Evolutionary conservation across 257 asterid genomes (phyloP).

Genomic region (Vinca minor): DNA sequence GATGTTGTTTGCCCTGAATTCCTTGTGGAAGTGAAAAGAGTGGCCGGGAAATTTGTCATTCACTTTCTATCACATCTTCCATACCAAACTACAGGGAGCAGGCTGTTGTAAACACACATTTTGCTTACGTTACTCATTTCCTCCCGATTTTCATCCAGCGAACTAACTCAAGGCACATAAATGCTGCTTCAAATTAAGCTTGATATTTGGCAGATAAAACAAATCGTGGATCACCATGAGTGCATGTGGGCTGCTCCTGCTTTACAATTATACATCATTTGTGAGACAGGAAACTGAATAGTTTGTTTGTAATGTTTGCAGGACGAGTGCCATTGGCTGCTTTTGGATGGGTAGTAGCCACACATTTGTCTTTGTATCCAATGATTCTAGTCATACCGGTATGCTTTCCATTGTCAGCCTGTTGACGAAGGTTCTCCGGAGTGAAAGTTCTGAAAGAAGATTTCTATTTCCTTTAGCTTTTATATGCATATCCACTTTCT

Average conservation of each 20-base stretch:
- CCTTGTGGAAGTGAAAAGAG: not conserved
- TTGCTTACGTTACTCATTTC: not conserved
- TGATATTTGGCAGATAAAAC: not conserved
- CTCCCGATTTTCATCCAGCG: not conserved
- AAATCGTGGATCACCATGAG: not conserved
- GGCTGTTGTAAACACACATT: not conserved
- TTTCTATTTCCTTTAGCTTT: not conserved
- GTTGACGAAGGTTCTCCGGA: not conserved
- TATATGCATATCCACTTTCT: not conserved
- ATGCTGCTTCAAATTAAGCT: not conserved
- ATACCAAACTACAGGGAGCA: not conserved
- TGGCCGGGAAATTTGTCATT: not conserved
- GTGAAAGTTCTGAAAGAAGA: not conserved
- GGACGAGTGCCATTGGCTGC: slow-evolving; percentile 84
- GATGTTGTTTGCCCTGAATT: too few relatives aligned
- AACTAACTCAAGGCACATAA: not conserved
- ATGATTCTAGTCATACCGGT: slow-evolving; percentile 69
- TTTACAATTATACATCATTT: not conserved
- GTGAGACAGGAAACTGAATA: slow-evolving; percentile 12
- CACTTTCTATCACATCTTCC: not conserved
- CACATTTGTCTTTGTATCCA: slow-evolving; percentile 92
- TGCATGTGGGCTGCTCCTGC: not conserved
- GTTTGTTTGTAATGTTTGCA: slow-evolving; percentile 25
- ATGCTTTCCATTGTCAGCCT: slow-evolving; percentile 17
- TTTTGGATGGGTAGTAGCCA: slow-evolving; percentile 88